phyloP scores from a whole-genome alignment of 768 basidiomycete genomes.

The Thelephora ganbajun region DNA sequence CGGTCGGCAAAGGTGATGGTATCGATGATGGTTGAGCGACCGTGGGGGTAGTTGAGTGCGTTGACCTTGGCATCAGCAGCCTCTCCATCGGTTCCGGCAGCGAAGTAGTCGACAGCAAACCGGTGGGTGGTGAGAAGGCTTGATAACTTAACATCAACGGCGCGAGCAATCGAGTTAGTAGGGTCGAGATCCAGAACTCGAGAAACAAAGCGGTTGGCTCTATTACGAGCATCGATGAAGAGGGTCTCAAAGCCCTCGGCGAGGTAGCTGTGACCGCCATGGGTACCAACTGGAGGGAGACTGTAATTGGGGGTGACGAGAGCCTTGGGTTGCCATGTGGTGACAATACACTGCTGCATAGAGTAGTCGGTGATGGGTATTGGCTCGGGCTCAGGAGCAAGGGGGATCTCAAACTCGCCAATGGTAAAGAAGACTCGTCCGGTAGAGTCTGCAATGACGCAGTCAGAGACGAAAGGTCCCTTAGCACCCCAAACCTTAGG shows the following conservation, averaged over 20 bases:
- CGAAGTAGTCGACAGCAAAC: constrained; percentile 9
- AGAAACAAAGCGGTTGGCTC: constrained; percentile 12
- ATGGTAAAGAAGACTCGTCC: constrained; percentile 20
- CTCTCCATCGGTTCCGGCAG: constrained; percentile 8
- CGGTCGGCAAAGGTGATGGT: constrained; percentile 7
- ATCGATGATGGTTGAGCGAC: constrained; percentile 9
- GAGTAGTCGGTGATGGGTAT: constrained; percentile 13
- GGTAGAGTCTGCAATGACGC: constrained; percentile 16
- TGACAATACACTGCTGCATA: too few relatives aligned
- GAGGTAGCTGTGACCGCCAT: too few relatives aligned
- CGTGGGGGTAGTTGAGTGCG: constrained; percentile 6
- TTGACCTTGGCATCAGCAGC: constrained; percentile 15
- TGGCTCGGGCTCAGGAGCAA: constrained; percentile 16
- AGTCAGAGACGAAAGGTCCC: constrained; percentile 12
- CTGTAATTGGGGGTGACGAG: constrained; percentile 10
- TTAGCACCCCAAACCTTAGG: constrained; percentile 12
- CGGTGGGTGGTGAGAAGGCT: constrained; percentile 9
- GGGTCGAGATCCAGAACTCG: constrained; percentile 14
- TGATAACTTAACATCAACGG: constrained; percentile 9
- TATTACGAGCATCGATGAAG: constrained; percentile 6
- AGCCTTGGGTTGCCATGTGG: constrained; percentile 19
- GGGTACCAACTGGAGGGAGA: too few relatives aligned
- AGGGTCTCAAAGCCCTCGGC: constrained; percentile 9
- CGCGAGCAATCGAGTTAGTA: constrained; percentile 8
- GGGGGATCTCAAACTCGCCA: constrained; percentile 20